Base-by-base conservation (phyloP, 176 grass and related monocot genomes). In the Thalia dealbata region DNA sequence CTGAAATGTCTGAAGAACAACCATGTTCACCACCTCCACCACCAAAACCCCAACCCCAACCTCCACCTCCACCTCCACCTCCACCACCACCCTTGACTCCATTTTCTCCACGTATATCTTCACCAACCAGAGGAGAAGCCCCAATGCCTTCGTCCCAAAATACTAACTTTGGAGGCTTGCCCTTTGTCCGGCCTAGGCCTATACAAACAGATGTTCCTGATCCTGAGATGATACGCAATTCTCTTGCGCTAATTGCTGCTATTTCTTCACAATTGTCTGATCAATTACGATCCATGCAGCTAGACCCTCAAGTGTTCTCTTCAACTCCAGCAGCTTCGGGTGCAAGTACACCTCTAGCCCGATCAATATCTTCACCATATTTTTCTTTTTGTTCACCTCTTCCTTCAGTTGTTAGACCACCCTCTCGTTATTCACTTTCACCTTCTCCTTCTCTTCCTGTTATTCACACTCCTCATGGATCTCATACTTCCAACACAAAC, bases 111-210 rank as follows among this genome's bases (percentile, higher is more conserved):
- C 6, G 52, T 27, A 48, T 27, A 70, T 63, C 21, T 46, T 41
- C 75, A 38, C 56, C 81, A 82, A 50, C 61, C 51, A 46, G 64
- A 77, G 50, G 75, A 41, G 73, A 82, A 68, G 65, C 65, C 29
- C 77, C 86, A 50, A 78, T 81, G 43, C 56, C 56, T 66, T 73
- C 80, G 12, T 4, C 32, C 1, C 82, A 74, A 41, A 72, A 82
- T 22, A 19, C 62, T 54, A 69, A 44, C 79, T 82, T 71, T 50
- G 50, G 32, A 71, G 54, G 73, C 50, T 85, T 79, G 55, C 28
- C 84, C 41, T 54, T 68, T 43, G 72, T 73, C 56, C 78, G 51
- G 25, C 82, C 79, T 80, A 80, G 82, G 67, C 75, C 81, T 16
- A 55, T 55, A 73, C 80, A 81, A 65, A 38, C 78, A 50, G 78